Conservation (phyloP, 768 basidiomycete genomes). For the Crassisporium funariophilum region DNA sequence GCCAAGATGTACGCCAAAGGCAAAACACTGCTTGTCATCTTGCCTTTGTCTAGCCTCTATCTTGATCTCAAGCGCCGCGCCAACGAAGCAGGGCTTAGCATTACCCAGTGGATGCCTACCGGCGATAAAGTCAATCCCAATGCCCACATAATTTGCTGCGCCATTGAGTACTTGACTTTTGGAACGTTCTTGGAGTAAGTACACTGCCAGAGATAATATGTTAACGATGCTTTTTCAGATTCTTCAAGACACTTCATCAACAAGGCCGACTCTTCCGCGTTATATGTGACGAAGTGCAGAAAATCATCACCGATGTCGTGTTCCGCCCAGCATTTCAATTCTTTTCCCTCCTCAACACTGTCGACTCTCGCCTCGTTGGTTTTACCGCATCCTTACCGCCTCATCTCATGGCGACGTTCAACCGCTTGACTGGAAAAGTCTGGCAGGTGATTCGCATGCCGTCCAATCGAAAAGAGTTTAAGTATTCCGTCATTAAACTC, state of each 20-base stretch:
- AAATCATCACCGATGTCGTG: background rate
- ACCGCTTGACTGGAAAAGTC: background rate
- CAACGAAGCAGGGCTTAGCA: background rate
- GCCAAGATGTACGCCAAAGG: background rate
- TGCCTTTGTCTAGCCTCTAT: slow-evolving; percentile 1
- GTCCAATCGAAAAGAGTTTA: background rate
- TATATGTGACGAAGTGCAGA: slow-evolving; percentile 1
- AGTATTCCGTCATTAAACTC: background rate
- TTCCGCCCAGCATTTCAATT: background rate
- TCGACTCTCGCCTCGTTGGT: background rate
- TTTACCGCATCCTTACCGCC: background rate
- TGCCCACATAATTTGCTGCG: background rate
- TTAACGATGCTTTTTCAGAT: background rate
- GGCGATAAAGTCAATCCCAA: background rate
- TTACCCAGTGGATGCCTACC: background rate
- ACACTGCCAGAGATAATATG: background rate
- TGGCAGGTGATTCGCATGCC: slow-evolving; percentile 6
- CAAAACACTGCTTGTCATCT: background rate
- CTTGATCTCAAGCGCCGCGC: background rate
- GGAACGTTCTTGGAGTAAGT: background rate
- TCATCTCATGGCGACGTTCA: slow-evolving; percentile 3
- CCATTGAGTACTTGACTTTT: slow-evolving; percentile 1
- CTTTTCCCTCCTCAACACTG: background rate
- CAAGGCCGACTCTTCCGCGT: background rate
- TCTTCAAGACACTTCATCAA: background rate